Conservation (phyloP, 2,329 filamentous ascomycete genomes). For the Hypoxylon sp. region DNA sequence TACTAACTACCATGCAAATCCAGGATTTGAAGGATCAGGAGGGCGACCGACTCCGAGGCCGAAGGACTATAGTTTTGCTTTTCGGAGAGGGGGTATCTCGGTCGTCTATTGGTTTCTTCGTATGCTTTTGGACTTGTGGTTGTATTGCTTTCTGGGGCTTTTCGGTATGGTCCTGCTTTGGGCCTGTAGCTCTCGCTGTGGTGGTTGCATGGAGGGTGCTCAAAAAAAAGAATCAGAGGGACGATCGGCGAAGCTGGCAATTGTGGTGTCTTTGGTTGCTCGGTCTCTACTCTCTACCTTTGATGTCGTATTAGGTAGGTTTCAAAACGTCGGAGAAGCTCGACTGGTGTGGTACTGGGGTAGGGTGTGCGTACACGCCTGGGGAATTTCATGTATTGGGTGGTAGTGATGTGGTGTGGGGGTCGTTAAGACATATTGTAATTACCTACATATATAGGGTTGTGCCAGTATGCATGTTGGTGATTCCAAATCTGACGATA, state of each 20-base stretch:
- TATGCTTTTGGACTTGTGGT: neutral
- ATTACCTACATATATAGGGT: too few species aligned
- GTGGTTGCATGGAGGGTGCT: conserved; percentile 1
- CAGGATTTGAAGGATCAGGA: conserved; percentile 8
- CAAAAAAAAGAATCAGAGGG: neutral
- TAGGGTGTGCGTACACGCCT: too few species aligned
- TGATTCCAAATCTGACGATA: too few species aligned
- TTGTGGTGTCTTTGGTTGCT: neutral
- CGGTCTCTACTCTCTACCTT: too few species aligned
- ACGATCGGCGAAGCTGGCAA: neutral
- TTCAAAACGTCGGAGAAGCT: too few species aligned
- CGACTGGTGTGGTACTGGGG: too few species aligned
- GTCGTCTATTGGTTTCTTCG: neutral
- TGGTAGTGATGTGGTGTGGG: too few species aligned
- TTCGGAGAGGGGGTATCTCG: conserved; percentile 42
- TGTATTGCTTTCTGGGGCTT: neutral
- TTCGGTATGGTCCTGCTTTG: neutral
- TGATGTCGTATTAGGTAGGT: too few species aligned
- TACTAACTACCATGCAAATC: conserved; percentile 48
- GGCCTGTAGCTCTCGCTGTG: neutral
- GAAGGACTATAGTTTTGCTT: conserved; percentile 42
- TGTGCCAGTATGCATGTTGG: too few species aligned
- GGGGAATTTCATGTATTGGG: too few species aligned
- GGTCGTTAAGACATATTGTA: too few species aligned
- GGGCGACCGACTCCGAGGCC: conserved; percentile 42